Evolutionary conservation across 2,329 filamentous ascomycete species (phyloP), one percentile per base, ranked within the genome.

Genomic region (Escovopsis sp.): DNA sequence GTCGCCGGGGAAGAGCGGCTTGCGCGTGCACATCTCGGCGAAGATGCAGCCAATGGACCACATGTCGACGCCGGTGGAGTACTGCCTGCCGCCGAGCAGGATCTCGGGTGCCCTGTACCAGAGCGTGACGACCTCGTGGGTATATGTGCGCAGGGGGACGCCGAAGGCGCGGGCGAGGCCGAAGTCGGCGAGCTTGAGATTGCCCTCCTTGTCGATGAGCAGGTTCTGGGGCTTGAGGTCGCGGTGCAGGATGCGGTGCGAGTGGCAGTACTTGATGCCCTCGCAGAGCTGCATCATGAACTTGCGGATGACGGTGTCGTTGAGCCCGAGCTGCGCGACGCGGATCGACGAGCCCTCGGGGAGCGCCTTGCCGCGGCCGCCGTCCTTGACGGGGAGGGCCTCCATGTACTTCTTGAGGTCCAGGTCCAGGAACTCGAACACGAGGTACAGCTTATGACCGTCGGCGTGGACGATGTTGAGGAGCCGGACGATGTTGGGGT

Each of bases 371-470:
- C 85, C 86, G 45, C 86, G 78, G 34, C 86, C 86, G 51, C 86
- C 86, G 55, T 93, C 84, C 55, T 72, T 81, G 44, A 89, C 79
- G 4, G 86, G 86, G 35, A 94, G 72, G 7, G 86, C 76, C 62
- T 94, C 87, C 86, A 94, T 94, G 64, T 93, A 94, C 63, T 93
- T 94, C 69, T 94, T 94, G 52, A 94, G 69, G 55, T 94, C 87
- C 44, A 89, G 72, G 56, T 94, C 87, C 51, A 94, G 80, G 63
- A 84, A 94, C 60, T 94, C 87, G 49, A 88, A 84, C 51, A 94
- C 87, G 38, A 94, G 81, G 63, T 94, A 94, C 39, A 94, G 76
- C 67, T 94, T 94, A 67, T 94, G 85, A 43, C 87, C 86, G 59
- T 94, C 88, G 56, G 87, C 85, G 61, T 94, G 87, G 40, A 94